Conservation (phyloP, 2,329 filamentous ascomycete genomes). For the Chrysoporthe deuterocubensis region DNA sequence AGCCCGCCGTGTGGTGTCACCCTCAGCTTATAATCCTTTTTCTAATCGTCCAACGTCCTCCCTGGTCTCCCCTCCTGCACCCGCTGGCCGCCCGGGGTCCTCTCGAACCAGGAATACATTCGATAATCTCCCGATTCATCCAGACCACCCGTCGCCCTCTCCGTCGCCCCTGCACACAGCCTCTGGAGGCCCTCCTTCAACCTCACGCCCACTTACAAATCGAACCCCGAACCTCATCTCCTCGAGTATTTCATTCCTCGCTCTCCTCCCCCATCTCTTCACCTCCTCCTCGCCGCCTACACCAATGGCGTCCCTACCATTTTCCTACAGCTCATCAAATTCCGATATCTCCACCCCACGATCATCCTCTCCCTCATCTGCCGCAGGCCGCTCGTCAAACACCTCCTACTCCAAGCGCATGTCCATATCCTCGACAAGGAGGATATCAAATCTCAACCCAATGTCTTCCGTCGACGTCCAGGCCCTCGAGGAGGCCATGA, state of each 20-base stretch:
- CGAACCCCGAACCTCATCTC: slow-evolving; percentile 21
- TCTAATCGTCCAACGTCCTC: slow-evolving; percentile 15
- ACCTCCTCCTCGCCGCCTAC: slow-evolving; percentile 23
- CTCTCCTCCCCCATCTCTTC: slow-evolving; percentile 30
- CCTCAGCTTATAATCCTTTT: slow-evolving; percentile 16
- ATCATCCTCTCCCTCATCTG: slow-evolving; percentile 56
- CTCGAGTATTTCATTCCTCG: slow-evolving; percentile 22
- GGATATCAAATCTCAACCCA: slow-evolving; percentile 57
- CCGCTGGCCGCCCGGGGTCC: slow-evolving; percentile 12
- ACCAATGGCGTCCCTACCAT: slow-evolving; percentile 50
- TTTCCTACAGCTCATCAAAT: slow-evolving; percentile 49
- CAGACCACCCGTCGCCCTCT: slow-evolving; percentile 23
- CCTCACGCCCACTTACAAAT: slow-evolving; percentile 9
- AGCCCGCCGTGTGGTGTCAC: slow-evolving; percentile 20
- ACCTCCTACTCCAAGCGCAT: slow-evolving; percentile 57
- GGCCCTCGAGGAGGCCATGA: slow-evolving; percentile 64
- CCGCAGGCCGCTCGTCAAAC: slow-evolving; percentile 53
- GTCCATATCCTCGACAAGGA: slow-evolving; percentile 52
- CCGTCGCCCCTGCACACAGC: slow-evolving; percentile 21
- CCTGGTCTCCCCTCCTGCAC: slow-evolving; percentile 18
- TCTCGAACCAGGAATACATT: slow-evolving; percentile 5
- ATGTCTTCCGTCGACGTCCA: slow-evolving; percentile 60
- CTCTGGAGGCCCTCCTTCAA: slow-evolving; percentile 18
- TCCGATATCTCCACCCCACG: slow-evolving; percentile 60
- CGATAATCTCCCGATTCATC: slow-evolving; percentile 15